Conservation (phyloP, 2,329 filamentous ascomycete genomes). For the Stachybotrys chlorohalonatus region DNA sequence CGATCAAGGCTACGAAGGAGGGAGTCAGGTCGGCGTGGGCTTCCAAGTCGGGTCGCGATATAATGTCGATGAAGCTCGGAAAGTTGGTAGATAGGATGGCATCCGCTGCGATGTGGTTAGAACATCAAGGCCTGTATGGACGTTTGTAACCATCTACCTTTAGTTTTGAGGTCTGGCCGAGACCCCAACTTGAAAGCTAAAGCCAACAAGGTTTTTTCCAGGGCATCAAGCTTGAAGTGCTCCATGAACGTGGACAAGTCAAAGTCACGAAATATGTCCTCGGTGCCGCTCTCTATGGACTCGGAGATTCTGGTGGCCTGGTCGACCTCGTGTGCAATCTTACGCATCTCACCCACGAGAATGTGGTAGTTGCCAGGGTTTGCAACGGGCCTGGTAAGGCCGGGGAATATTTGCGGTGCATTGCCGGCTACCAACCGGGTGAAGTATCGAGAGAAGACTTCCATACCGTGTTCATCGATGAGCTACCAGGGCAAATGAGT, state of each 20-base stretch:
- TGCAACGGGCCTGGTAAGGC: conserved; percentile 61
- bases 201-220: conserved; percentile 80
- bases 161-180: conserved; percentile 74
- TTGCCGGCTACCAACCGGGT: conserved; percentile 86
- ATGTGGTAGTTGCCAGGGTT: conserved; percentile 78
- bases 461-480: conserved; percentile 97
- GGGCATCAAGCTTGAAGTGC: conserved; percentile 85
- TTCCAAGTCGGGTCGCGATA: conserved; percentile 56
- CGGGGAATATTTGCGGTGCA: conserved; percentile 83
- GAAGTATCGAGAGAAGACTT: conserved; percentile 95
- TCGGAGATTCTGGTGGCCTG: conserved; percentile 90
- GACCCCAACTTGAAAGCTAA: conserved; percentile 80
- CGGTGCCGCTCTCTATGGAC: conserved; percentile 80
- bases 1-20: conserved; percentile 65
- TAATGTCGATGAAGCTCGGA: conserved; percentile 64
- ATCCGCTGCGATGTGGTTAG: conserved; percentile 56
- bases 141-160: conserved; percentile 51
- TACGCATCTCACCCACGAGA: conserved; percentile 74
- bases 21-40: conserved; percentile 58
- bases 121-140: conserved; percentile 32
- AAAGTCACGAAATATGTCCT: conserved; percentile 92
- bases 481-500: conserved; percentile 43
- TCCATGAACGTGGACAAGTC: conserved; percentile 93
- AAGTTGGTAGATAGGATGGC: conserved; percentile 80
- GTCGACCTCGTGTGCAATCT: conserved; percentile 69